Conservation (phyloP, 176 grass and related monocot genomes). For the Aegilops bicornis region DNA sequence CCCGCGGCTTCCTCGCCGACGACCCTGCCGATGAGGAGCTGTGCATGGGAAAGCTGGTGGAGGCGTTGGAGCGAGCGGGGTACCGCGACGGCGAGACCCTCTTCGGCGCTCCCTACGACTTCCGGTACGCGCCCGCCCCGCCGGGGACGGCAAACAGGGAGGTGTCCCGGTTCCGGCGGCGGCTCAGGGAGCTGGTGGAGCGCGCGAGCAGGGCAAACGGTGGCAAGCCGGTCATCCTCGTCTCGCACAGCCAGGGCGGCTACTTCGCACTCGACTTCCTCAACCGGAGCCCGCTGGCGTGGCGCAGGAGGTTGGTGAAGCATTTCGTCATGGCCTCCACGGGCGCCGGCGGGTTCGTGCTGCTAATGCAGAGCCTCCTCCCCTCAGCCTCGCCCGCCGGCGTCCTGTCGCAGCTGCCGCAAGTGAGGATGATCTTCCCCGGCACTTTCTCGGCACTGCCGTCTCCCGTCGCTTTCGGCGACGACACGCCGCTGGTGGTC, state of each 20-base stretch:
- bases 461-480: conserved; percentile 5
- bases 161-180: neutral
- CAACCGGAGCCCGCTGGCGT: conserved; percentile 14
- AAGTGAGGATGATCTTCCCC: neutral
- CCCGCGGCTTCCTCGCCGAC: neutral
- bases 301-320: conserved; percentile 34
- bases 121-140: conserved; percentile 25
- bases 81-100: conserved; percentile 34
- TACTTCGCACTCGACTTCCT: conserved; percentile 36
- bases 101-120: conserved; percentile 53
- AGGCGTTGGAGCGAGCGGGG: conserved; percentile 19
- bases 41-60: neutral
- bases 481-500: neutral
- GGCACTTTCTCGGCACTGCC: neutral
- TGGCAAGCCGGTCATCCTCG: neutral
- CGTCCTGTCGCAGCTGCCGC: too few relatives aligned
- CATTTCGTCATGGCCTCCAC: conserved; percentile 38
- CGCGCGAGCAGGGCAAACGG: conserved; percentile 2
- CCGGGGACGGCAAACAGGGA: conserved; percentile 2
- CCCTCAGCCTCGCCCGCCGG: neutral
- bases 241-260: conserved; percentile 23
- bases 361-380: neutral
- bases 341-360: conserved; percentile 3
- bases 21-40: neutral
- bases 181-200: neutral